These are phyloP conservation scores for Dryas octopetala DNA, from an alignment of 306 rosid species.

Conservation along the genomic window DNA sequence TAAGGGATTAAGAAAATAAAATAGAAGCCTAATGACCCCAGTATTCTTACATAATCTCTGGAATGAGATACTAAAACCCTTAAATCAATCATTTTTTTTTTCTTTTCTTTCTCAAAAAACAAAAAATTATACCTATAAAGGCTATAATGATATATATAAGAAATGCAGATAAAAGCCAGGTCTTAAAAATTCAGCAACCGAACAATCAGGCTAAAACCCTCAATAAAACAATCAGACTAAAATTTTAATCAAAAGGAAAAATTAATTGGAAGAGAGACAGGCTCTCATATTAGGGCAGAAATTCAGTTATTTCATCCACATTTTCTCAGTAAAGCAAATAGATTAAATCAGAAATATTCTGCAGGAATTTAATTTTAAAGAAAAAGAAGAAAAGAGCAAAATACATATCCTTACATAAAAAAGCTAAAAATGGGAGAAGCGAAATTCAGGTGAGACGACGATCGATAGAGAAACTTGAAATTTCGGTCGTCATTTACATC, in stretches of 20 bases:
- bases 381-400: slow-evolving; percentile 4
- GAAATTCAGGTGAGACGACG: slow-evolving; percentile 29
- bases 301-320: slow-evolving; percentile 5
- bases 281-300: too few species aligned
- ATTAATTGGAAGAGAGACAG: too few species aligned
- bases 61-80: background rate
- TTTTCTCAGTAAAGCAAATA: slow-evolving; percentile 6
- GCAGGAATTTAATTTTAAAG: slow-evolving; percentile 4
- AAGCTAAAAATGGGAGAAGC: slow-evolving; percentile 28
- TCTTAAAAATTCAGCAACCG: background rate
- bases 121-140: background rate
- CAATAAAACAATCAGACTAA: too few species aligned
- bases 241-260: too few species aligned
- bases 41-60: too few species aligned
- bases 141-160: too few species aligned
- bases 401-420: slow-evolving; percentile 31
- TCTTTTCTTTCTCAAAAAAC: background rate
- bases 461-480: slow-evolving; percentile 16
- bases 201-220: background rate
- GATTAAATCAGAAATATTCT: slow-evolving; percentile 8
- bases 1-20: background rate
- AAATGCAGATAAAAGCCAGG: background rate
- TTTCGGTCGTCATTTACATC: slow-evolving; percentile 16
- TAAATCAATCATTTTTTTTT: background rate
- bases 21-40: background rate